Evolutionary conservation across 768 basidiomycete genomes (phyloP).

Genomic region (Auriscalpium orientale): DNA sequence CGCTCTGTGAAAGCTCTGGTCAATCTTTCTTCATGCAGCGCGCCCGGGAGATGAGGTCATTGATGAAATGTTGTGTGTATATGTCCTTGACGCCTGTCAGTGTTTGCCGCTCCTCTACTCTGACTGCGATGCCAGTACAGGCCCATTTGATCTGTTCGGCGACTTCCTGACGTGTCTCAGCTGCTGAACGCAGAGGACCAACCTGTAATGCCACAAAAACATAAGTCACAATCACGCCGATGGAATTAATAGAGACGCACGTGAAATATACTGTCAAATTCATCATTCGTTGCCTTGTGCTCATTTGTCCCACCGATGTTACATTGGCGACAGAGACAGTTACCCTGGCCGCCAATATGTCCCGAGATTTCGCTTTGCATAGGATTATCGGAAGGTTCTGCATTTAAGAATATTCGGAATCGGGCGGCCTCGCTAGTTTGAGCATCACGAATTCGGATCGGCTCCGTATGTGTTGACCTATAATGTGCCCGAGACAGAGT

Average conservation of each 20-base stretch:
- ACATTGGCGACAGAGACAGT: slow-evolving; percentile 31
- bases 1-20: slow-evolving; percentile 5
- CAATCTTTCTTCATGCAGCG: slow-evolving; percentile 3
- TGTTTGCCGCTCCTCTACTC: slow-evolving; percentile 10
- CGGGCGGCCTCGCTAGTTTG: slow-evolving; percentile 16
- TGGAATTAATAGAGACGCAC: background rate
- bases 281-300: slow-evolving; percentile 25
- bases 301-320: slow-evolving; percentile 27
- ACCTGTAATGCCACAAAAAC: too few relatives aligned
- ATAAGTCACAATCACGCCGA: too few relatives aligned
- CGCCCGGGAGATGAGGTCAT: slow-evolving; percentile 12
- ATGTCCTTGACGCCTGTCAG: slow-evolving; percentile 16
- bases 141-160: slow-evolving; percentile 2
- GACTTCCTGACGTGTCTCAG: background rate
- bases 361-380: slow-evolving; percentile 14
- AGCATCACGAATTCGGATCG: slow-evolving; percentile 26
- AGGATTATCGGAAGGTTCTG: slow-evolving; percentile 20
- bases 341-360: slow-evolving; percentile 29
- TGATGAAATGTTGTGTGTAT: slow-evolving; percentile 12
- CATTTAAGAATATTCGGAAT: slow-evolving; percentile 15
- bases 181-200: background rate
- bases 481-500: background rate
- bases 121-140: slow-evolving; percentile 1
- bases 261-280: slow-evolving; percentile 24
- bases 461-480: slow-evolving; percentile 26